Percentiles rank a stretch among this genome's conserved stretches.
phyloP scores from a whole-genome alignment of 768 basidiomycete species.

The Serendipita sp. region DNA sequence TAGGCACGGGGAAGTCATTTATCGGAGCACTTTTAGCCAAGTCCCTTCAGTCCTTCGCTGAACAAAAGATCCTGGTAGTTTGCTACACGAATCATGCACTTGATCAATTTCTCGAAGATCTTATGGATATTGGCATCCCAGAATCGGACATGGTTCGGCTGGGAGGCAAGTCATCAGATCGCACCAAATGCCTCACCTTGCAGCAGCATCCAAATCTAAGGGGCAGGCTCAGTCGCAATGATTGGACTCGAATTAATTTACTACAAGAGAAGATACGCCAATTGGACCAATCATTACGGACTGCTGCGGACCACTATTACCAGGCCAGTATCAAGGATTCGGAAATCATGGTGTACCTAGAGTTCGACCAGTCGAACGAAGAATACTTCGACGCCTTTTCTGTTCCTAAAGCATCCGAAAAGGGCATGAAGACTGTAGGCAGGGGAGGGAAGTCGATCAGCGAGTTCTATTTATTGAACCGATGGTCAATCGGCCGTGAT shows the following conservation, averaged over 20 bases:
- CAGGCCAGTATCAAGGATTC: constrained; percentile 12
- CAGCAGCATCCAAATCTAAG: not conserved
- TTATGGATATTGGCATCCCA: constrained; percentile 45
- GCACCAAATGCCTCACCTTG: constrained; percentile 32
- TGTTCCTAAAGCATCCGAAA: constrained; percentile 22
- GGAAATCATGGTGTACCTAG: constrained; percentile 30
- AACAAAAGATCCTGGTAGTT: constrained; percentile 43
- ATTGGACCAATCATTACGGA: not conserved
- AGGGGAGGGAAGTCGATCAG: constrained; percentile 23
- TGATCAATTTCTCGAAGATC: constrained; percentile 50
- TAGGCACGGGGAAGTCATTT: constrained; percentile 63
- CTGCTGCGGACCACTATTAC: constrained; percentile 13
- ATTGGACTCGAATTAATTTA: constrained; percentile 29
- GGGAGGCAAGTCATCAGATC: constrained; percentile 35
- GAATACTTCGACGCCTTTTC: constrained; percentile 20
- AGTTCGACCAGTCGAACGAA: constrained; percentile 32
- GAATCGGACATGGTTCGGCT: constrained; percentile 35
- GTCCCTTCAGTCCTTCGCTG: constrained; percentile 32
- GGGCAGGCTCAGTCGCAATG: constrained; percentile 9
- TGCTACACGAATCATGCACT: constrained; percentile 65
- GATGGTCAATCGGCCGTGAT: constrained; percentile 31
- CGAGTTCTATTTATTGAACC: constrained; percentile 27
- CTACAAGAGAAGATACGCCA: constrained; percentile 17
- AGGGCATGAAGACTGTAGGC: constrained; percentile 34
- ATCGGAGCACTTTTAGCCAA: constrained; percentile 55